Conservation (phyloP, 495 filamentous ascomycete species). For the Penicillium samsonianum region DNA sequence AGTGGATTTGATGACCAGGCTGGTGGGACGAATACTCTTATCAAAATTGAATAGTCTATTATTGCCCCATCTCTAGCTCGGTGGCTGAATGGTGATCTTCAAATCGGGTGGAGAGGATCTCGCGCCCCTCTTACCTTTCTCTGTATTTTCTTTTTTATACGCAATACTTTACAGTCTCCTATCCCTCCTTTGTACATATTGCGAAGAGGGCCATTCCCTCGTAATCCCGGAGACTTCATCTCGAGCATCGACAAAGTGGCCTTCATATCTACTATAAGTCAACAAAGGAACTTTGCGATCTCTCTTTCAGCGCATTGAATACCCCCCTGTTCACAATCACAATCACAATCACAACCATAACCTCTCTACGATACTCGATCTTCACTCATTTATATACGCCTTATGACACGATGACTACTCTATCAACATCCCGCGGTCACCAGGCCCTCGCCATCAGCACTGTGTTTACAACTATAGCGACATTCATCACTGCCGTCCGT, state of each 20-base stretch:
- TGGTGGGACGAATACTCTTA: not conserved
- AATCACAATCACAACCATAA: too few relatives aligned
- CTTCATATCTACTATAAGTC: not conserved
- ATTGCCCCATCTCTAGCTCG: not conserved
- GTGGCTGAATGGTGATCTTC: constrained; percentile 4
- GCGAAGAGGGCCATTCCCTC: constrained; percentile 6
- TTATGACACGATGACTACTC: constrained; percentile 32
- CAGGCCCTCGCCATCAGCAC: constrained; percentile 33
- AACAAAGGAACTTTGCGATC: not conserved
- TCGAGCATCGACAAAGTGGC: not conserved
- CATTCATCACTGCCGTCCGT: constrained; percentile 30
- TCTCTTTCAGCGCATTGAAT: not conserved
- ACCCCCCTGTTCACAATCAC: not conserved
- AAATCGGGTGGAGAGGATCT: not conserved
- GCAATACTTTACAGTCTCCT: not conserved
- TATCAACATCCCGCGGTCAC: constrained; percentile 33
- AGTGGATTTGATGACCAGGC: not conserved
- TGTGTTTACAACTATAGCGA: constrained; percentile 37
- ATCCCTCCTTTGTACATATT: not conserved
- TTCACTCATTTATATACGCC: constrained; percentile 5
- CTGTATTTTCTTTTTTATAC: not conserved
- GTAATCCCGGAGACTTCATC: not conserved
- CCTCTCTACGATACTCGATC: too few relatives aligned
- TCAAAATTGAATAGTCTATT: constrained; percentile 1
- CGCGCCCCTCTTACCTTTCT: not conserved